phyloP scores from a whole-genome alignment of 257 asterid genomes.

The Ligustrum vulgare region DNA sequence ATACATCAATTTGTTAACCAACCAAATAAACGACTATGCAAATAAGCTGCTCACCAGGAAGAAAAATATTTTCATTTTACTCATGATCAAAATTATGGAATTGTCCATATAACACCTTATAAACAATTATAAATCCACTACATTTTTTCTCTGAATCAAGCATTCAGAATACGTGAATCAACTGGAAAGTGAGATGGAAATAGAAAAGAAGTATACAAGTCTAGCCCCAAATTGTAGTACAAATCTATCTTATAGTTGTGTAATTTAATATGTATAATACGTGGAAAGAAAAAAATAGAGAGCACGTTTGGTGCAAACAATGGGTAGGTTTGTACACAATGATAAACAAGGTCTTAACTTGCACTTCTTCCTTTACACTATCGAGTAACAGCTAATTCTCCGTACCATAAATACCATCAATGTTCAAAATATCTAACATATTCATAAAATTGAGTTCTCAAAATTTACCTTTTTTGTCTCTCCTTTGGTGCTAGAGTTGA shows the following conservation, averaged over 20 bases:
- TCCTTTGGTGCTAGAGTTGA: conserved; percentile 70
- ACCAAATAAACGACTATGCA: conserved; percentile 67
- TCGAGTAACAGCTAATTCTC: not conserved
- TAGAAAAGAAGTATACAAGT: not conserved
- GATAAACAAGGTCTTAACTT: no score
- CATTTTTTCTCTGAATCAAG: conserved; percentile 2
- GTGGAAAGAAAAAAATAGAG: not conserved
- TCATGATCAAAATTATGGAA: not conserved
- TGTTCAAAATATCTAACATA: no score
- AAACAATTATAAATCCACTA: not conserved
- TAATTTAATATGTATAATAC: not conserved
- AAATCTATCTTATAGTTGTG: conserved; percentile 3
- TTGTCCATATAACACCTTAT: not conserved
- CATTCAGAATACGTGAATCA: not conserved
- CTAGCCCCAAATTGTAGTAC: not conserved
- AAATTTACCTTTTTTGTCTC: conserved; percentile 62
- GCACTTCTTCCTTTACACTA: not conserved
- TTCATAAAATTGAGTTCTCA: not conserved
- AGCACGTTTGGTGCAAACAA: not conserved
- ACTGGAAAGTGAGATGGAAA: no score
- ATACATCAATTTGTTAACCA: no score
- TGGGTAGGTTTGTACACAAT: not conserved
- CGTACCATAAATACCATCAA: no score
- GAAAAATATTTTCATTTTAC: not conserved
- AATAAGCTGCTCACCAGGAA: conserved; percentile 71